Evolutionary conservation across 176 grass and related monocot genomes (phyloP).

Genomic region (Bothriochloa decipiens): DNA sequence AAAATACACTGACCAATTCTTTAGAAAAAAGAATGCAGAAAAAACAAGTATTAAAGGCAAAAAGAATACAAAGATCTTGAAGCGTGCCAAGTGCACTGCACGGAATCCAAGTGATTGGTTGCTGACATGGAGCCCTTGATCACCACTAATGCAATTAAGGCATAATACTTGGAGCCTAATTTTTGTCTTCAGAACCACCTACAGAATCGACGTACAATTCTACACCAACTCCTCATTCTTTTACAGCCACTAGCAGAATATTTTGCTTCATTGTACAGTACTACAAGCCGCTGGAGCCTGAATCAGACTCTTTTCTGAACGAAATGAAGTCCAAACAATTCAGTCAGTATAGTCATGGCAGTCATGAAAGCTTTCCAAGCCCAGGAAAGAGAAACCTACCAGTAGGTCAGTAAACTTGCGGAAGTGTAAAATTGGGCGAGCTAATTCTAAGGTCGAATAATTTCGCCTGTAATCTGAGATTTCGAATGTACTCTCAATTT

Average conservation of each 20-base stretch:
- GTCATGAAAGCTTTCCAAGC: background rate
- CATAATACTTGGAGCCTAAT: constrained; percentile 39
- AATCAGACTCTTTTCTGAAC: background rate
- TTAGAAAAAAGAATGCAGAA: background rate
- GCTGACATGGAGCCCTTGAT: constrained; percentile 18
- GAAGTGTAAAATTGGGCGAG: background rate
- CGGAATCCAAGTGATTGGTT: background rate
- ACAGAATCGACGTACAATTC: constrained; percentile 29
- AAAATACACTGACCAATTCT: background rate
- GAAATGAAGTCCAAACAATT: background rate
- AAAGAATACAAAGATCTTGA: background rate
- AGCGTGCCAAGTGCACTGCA: background rate
- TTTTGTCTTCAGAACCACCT: constrained; percentile 27
- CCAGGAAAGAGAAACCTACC: background rate
- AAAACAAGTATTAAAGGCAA: background rate
- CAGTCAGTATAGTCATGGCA: background rate
- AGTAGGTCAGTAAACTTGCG: background rate
- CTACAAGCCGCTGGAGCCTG: background rate
- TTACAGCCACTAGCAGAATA: constrained; percentile 11
- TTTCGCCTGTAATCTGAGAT: constrained; percentile 1
- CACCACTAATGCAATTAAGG: constrained; percentile 21
- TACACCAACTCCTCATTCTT: constrained; percentile 34
- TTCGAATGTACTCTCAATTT: background rate
- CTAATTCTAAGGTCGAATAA: constrained; percentile 1
- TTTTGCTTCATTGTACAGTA: background rate